Conservation (phyloP, 345 rosid genomes). For the Ceriops decandra region DNA sequence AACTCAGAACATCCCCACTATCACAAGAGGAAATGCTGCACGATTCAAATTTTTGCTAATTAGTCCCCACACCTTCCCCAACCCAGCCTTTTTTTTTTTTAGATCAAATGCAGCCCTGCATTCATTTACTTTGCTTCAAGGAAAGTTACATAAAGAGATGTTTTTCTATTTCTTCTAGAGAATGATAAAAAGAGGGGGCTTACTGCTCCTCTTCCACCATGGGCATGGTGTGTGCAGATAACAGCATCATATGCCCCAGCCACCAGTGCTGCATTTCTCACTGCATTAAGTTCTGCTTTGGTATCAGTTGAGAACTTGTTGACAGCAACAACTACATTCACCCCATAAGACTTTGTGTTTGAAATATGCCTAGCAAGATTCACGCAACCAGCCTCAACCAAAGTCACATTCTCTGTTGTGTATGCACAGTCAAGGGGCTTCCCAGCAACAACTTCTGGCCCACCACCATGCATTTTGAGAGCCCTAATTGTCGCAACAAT, state of each 20-base stretch:
- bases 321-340: slow-evolving; percentile 93
- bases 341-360: slow-evolving; percentile 83
- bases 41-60: too few species aligned
- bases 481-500: slow-evolving; percentile 97
- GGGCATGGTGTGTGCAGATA: slow-evolving; percentile 90
- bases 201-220: slow-evolving; percentile 98
- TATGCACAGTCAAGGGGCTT: slow-evolving; percentile 91
- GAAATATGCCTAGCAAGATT: slow-evolving; percentile 90
- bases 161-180: neutral
- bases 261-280: slow-evolving; percentile 66
- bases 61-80: too few species aligned
- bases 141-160: neutral
- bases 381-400: slow-evolving; percentile 93
- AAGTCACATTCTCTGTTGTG: slow-evolving; percentile 73
- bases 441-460: slow-evolving; percentile 95
- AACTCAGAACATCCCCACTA: neutral
- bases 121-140: neutral
- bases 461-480: slow-evolving; percentile 99
- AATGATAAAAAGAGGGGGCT: slow-evolving; percentile 20
- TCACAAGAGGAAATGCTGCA: neutral
- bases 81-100: too few species aligned
- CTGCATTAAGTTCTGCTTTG: slow-evolving; percentile 85
- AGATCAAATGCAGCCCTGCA: too few species aligned
- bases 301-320: slow-evolving; percentile 90
- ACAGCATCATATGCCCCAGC: slow-evolving; percentile 97